Conservation (phyloP, 805 yeast species). For the Ogataea zsoltii region DNA sequence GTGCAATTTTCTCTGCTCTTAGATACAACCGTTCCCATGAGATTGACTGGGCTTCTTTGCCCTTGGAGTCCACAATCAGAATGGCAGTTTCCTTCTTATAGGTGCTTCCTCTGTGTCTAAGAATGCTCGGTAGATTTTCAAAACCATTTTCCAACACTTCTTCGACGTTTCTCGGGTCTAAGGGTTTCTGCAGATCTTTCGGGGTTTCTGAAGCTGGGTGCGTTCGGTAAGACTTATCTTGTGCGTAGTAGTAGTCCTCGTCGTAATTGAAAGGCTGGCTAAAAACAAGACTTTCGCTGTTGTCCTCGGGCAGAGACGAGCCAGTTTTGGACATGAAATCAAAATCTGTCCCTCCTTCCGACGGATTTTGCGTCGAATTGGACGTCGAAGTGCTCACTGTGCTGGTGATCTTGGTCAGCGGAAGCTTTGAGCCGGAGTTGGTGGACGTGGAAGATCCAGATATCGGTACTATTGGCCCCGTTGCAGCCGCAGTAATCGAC, state of each 20-base stretch:
- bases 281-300: conserved; percentile 10
- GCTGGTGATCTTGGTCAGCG: conserved; percentile 13
- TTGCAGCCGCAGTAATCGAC: conserved; percentile 12
- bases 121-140: conserved; percentile 67
- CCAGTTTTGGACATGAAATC: conserved; percentile 11
- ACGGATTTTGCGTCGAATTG: conserved; percentile 16
- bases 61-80: conserved; percentile 69
- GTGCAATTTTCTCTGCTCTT: conserved; percentile 85
- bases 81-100: conserved; percentile 72
- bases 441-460: conserved; percentile 6
- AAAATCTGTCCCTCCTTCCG: conserved; percentile 14
- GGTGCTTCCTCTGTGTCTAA: conserved; percentile 69
- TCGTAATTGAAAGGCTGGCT: conserved; percentile 15
- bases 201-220: conserved; percentile 10
- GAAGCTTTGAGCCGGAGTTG: conserved; percentile 1
- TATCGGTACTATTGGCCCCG: conserved; percentile 10
- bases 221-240: background rate
- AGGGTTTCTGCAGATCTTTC: conserved; percentile 54
- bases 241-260: conserved; percentile 15
- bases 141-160: conserved; percentile 43
- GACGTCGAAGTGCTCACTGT: conserved; percentile 17
- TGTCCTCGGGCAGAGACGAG: conserved; percentile 15
- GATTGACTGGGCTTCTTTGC: conserved; percentile 74
- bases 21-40: conserved; percentile 89
- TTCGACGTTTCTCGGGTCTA: conserved; percentile 57